Percentiles rank a stretch among this genome's conserved stretches.
Evolutionary conservation across 2,329 filamentous ascomycete species (phyloP).

Genomic region (Cadophora sp.): DNA sequence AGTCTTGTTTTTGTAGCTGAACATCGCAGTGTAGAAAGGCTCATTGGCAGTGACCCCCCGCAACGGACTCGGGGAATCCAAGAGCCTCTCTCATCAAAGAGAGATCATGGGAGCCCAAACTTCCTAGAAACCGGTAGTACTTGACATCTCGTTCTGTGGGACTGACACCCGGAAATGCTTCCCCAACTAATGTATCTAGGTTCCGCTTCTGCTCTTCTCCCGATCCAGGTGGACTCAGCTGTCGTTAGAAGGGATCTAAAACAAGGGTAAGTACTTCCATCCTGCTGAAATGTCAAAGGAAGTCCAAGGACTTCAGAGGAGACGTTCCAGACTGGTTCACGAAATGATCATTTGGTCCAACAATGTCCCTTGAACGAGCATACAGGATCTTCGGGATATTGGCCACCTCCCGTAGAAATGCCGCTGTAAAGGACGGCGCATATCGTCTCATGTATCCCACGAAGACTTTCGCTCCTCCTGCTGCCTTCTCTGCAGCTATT

Average conservation of each 20-base stretch:
- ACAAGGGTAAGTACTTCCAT: no score
- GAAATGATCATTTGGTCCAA: constrained; percentile 59
- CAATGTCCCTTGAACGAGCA: constrained; percentile 58
- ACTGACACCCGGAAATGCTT: constrained; percentile 44
- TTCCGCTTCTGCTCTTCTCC: constrained; percentile 34
- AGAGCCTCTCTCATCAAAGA: constrained; percentile 60
- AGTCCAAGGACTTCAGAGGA: constrained; percentile 52
- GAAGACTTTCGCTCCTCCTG: constrained; percentile 53
- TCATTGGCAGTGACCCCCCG: constrained; percentile 52
- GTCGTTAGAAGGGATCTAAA: no score
- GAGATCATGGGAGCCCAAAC: constrained; percentile 60
- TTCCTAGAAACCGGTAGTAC: constrained; percentile 52
- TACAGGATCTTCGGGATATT: constrained; percentile 60
- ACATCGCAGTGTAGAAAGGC: constrained; percentile 53
- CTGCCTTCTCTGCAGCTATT: constrained; percentile 54
- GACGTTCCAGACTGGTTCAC: constrained; percentile 57
- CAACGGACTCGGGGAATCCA: constrained; percentile 54
- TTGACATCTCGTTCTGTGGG: constrained; percentile 40
- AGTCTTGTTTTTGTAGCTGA: constrained; percentile 48
- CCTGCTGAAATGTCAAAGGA: no score
- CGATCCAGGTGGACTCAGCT: constrained; percentile 38
- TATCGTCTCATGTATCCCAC: constrained; percentile 69
- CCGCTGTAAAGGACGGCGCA: constrained; percentile 59
- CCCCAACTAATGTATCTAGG: constrained; percentile 37
- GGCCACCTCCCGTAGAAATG: constrained; percentile 58